phyloP scores from a whole-genome alignment of 2,329 filamentous ascomycete genomes.

The Colletotrichum eremochloae region DNA sequence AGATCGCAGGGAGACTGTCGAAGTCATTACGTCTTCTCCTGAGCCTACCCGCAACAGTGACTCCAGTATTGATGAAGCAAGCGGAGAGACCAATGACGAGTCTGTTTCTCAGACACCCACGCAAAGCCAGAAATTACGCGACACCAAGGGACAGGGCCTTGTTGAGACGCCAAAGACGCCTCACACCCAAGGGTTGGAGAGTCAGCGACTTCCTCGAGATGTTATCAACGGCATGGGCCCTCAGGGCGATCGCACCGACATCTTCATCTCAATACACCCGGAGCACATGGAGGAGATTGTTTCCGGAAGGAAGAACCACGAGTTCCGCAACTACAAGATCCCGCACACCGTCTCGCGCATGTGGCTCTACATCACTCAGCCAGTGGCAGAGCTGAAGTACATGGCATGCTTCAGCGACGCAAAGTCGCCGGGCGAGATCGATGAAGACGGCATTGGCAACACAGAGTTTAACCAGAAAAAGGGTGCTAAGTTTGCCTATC shows the following conservation, averaged over 20 bases:
- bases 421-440: constrained; percentile 62
- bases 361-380: constrained; percentile 70
- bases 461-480: constrained; percentile 62
- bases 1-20: constrained; percentile 37
- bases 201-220: constrained; percentile 66
- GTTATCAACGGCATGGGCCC: constrained; percentile 62
- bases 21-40: constrained; percentile 36
- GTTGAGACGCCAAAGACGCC: constrained; percentile 46
- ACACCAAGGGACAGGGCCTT: not conserved
- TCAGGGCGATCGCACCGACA: constrained; percentile 64
- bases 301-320: constrained; percentile 64
- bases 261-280: constrained; percentile 65
- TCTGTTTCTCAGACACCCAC: constrained; percentile 33
- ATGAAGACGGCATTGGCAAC: constrained; percentile 63
- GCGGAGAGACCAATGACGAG: constrained; percentile 17
- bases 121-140: constrained; percentile 25
- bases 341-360: constrained; percentile 68
- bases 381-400: constrained; percentile 65
- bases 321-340: constrained; percentile 69
- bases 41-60: constrained; percentile 25
- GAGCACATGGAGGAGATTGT: constrained; percentile 63
- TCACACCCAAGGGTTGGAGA: constrained; percentile 56
- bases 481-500: constrained; percentile 62
- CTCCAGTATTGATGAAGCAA: constrained; percentile 15
- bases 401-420: constrained; percentile 68